Base-by-base conservation (phyloP, 805 yeast genomes). In the Suhomyces canberraensis region DNA sequence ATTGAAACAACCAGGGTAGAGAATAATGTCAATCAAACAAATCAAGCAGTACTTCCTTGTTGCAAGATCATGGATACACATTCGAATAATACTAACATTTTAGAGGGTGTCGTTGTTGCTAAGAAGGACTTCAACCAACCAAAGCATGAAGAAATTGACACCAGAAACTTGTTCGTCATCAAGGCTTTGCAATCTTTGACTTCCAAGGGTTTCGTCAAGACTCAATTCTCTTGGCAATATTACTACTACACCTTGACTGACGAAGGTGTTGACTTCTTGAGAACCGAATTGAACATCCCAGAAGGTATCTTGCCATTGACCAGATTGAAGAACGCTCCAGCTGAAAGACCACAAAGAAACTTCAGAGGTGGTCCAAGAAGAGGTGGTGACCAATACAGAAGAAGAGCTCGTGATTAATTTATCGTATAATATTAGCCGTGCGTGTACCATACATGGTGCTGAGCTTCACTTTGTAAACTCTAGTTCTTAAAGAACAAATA, bases 181-280 rank as follows among this genome's bases (percentile, higher is more conserved):
- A 93, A 93, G 84, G 97, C 99, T 67, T 83, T 93, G 74, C 99
- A 93, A 79, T 91, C 98, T 51, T 87, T 93, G 74, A 88, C 95
- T 68, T 93, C 98, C 51, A 88, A 84, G 76, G 99, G 99, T 73
- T 93, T 66, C 84, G 98, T 93, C 75, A 89, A 91, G 87, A 93
- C 99, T 63, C 98, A 89, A 78, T 93, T 91, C 84, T 91, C 98
- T 66, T 93, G 99, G 99, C 97, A 90, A 83, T 88, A 88, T 83
- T 93, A 93, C 80, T 93, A 93, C 95, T 93, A 93, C 95, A 88
- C 98, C 80, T 85, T 93, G 71, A 93, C 98, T 70, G 98, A 93
- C 70, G 96, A 87, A 76, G 99, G 99, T 84, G 91, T 93, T 55
- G 96, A 89, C 69, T 93, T 78, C 85, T 84, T 93, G 69, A 86